Evolutionary conservation across 1,284 basidiomycete genomes (phyloP).

Genomic region (Neolentinus lepideus): DNA sequence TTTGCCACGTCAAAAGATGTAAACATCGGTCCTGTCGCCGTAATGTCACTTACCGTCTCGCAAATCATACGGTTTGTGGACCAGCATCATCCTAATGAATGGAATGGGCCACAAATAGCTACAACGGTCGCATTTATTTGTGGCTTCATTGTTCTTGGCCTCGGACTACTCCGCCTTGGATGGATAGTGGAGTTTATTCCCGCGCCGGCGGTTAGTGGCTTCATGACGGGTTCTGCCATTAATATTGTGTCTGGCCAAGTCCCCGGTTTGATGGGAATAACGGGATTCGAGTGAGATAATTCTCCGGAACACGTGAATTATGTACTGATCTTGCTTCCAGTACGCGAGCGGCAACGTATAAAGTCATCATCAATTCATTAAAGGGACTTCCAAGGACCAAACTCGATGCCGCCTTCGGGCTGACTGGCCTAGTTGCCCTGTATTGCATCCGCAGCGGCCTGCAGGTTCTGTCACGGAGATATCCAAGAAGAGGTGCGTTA

Average conservation of each 20-base stretch:
- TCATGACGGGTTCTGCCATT: slow-evolving; percentile 89
- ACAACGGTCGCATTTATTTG: slow-evolving; percentile 83
- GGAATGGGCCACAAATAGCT: slow-evolving; percentile 71
- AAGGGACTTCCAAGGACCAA: slow-evolving; percentile 70
- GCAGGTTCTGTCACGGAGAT: slow-evolving; percentile 51
- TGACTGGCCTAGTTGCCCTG: slow-evolving; percentile 68
- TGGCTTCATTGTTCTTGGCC: slow-evolving; percentile 89
- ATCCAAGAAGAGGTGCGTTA: slow-evolving; percentile 57
- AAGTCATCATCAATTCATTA: slow-evolving; percentile 88
- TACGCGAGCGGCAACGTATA: slow-evolving; percentile 80
- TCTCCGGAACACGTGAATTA: neutral
- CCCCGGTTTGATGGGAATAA: slow-evolving; percentile 80
- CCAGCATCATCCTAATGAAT: slow-evolving; percentile 42
- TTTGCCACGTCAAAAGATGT: slow-evolving; percentile 96
- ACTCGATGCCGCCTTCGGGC: slow-evolving; percentile 87
- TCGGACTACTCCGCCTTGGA: slow-evolving; percentile 88
- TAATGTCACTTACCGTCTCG: slow-evolving; percentile 92
- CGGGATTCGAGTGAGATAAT: slow-evolving; percentile 63
- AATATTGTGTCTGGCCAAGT: slow-evolving; percentile 84
- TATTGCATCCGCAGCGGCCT: slow-evolving; percentile 73
- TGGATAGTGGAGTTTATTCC: slow-evolving; percentile 97
- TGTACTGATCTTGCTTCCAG: slow-evolving; percentile 28
- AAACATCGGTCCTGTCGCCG: slow-evolving; percentile 93
- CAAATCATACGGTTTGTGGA: slow-evolving; percentile 73
- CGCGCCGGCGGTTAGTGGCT: slow-evolving; percentile 87